Conservation (phyloP, 169 alveolate species). For the Perkinsus chesapeaki region DNA sequence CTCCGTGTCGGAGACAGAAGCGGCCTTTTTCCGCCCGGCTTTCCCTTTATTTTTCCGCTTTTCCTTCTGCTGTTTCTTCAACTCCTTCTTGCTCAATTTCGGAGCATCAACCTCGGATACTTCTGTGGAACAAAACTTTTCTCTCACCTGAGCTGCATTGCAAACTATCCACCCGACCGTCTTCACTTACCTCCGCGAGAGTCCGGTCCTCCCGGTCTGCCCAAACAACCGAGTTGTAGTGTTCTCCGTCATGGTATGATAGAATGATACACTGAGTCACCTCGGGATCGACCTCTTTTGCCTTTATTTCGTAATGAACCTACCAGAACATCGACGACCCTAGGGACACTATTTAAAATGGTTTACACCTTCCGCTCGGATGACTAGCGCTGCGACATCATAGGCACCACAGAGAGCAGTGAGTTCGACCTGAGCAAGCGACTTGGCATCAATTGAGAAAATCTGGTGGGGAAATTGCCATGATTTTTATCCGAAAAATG, state of each 20-base stretch:
- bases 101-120: neutral
- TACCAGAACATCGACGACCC: neutral
- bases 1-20: neutral
- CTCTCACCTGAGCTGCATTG: neutral
- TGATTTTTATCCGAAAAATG: too few relatives aligned
- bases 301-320: neutral
- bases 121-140: neutral
- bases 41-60: neutral
- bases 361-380: neutral
- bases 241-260: neutral
- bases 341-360: too few relatives aligned
- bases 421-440: neutral
- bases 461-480: too few relatives aligned
- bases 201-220: neutral
- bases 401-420: neutral
- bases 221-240: neutral
- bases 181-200: neutral
- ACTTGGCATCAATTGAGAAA: too few relatives aligned
- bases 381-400: neutral
- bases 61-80: neutral
- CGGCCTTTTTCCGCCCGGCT: neutral
- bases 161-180: neutral
- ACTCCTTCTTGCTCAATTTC: neutral
- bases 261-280: neutral
- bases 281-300: neutral